A percentile compares a stretch with the other conserved stretches of the same genome.
Evolutionary conservation across 768 basidiomycete species (phyloP).

Genomic region (Russula olivacea): DNA sequence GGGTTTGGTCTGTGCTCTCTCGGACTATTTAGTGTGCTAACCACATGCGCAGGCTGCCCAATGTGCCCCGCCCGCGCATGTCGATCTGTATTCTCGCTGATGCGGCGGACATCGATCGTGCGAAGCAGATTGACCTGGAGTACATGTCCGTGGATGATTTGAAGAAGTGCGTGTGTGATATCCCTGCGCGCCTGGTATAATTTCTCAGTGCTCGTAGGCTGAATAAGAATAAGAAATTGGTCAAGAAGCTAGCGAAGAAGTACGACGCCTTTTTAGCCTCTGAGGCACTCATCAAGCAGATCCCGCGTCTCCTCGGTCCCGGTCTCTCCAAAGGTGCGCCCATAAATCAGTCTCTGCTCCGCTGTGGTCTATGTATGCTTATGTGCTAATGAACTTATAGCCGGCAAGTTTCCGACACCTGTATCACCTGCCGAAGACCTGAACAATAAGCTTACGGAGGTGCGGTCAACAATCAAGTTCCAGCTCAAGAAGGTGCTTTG

Average conservation of each 20-base stretch:
- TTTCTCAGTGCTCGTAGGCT: constrained; percentile 45
- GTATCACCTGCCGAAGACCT: constrained; percentile 91
- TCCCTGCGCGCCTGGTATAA: not conserved
- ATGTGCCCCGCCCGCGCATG: constrained; percentile 98
- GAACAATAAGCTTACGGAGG: constrained; percentile 83
- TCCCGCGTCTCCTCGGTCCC: constrained; percentile 98
- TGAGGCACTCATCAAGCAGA: constrained; percentile 98
- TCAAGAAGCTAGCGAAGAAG: constrained; percentile 99
- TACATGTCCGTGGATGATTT: constrained; percentile 99
- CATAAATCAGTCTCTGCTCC: not conserved
- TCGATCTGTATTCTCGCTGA: constrained; percentile 99
- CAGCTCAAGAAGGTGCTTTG: constrained; percentile 99
- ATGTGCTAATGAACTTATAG: constrained; percentile 36
- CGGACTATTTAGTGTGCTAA: not conserved
- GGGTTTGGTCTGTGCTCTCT: constrained; percentile 27
- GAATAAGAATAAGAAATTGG: constrained; percentile 99
- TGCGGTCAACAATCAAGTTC: constrained; percentile 99
- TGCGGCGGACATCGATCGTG: constrained; percentile 97
- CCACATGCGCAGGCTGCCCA: constrained; percentile 61
- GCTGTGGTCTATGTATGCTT: not conserved
- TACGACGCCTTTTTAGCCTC: constrained; percentile 99
- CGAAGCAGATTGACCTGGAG: constrained; percentile 95
- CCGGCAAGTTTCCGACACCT: constrained; percentile 98
- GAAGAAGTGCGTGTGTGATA: constrained; percentile 71
- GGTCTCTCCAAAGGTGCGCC: constrained; percentile 94